A percentile compares a stretch with the other conserved stretches of the same genome.
Evolutionary conservation across 805 yeast species (phyloP).

Genomic region (Zygotorulaspora danielsina): DNA sequence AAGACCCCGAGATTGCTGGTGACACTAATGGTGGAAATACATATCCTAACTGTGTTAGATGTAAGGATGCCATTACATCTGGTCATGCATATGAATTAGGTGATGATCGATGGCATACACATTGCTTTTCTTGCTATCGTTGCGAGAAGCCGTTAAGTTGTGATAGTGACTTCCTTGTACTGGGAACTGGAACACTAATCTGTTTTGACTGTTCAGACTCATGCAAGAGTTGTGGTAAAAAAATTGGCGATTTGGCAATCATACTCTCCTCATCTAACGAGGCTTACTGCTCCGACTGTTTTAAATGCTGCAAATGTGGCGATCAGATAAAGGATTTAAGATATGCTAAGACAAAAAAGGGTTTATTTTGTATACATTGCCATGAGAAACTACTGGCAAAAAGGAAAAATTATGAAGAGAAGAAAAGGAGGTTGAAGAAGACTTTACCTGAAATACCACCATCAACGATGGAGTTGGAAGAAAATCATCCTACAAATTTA

Average conservation of each 20-base stretch:
- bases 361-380: constrained; percentile 88
- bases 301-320: constrained; percentile 84
- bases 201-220: constrained; percentile 91
- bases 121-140: constrained; percentile 86
- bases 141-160: constrained; percentile 77
- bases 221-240: constrained; percentile 78
- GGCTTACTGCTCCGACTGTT: constrained; percentile 89
- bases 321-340: constrained; percentile 79
- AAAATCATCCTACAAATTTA: constrained; percentile 4
- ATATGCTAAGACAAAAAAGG: constrained; percentile 90
- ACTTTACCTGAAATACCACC: constrained; percentile 21
- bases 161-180: constrained; percentile 81
- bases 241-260: constrained; percentile 90
- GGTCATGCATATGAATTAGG: constrained; percentile 96
- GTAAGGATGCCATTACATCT: constrained; percentile 59
- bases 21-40: background rate
- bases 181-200: constrained; percentile 88
- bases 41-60: constrained; percentile 39
- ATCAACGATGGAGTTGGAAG: background rate
- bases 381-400: constrained; percentile 78
- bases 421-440: constrained; percentile 28
- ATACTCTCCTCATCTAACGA: constrained; percentile 81
- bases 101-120: constrained; percentile 92
- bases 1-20: background rate
- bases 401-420: constrained; percentile 48